phyloP scores from a whole-genome alignment of 306 rosid genomes.

The Pueraria montana region DNA sequence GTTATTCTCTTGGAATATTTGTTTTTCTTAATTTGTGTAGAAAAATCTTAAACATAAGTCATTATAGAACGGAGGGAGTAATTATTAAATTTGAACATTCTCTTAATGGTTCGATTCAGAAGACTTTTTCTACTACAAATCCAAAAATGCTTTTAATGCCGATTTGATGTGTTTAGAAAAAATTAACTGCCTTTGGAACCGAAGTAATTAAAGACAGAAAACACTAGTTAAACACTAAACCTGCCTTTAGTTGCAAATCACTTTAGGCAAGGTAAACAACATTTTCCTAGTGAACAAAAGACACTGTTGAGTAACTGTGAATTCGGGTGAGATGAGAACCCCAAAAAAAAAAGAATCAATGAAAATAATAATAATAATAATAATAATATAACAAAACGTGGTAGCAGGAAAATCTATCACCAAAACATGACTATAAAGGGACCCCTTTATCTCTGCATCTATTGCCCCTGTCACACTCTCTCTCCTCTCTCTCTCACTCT shows the following conservation, averaged over 20 bases:
- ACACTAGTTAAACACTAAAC: too few species aligned
- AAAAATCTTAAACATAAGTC: too few species aligned
- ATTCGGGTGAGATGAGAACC: background rate
- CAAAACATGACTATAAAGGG: conserved; percentile 70
- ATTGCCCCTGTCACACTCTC: conserved; percentile 34
- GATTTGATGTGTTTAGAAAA: background rate
- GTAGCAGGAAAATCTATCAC: conserved; percentile 35
- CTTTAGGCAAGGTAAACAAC: background rate
- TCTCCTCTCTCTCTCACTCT: background rate
- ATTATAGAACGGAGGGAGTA: too few species aligned
- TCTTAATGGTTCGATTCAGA: background rate
- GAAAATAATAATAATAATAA: background rate
- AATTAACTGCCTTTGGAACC: background rate
- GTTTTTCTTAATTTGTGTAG: too few species aligned
- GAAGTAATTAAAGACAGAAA: background rate
- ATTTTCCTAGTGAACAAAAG: background rate
- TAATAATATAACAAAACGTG: conserved; percentile 1
- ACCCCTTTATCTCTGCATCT: conserved; percentile 45
- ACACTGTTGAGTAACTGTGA: background rate
- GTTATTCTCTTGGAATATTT: too few species aligned
- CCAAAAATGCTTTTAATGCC: background rate
- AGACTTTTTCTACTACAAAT: background rate
- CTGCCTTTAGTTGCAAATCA: background rate
- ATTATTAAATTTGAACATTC: background rate
- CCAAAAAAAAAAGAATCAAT: background rate